Conservation (phyloP, 331 rosid species). For the Malus hybrid region DNA sequence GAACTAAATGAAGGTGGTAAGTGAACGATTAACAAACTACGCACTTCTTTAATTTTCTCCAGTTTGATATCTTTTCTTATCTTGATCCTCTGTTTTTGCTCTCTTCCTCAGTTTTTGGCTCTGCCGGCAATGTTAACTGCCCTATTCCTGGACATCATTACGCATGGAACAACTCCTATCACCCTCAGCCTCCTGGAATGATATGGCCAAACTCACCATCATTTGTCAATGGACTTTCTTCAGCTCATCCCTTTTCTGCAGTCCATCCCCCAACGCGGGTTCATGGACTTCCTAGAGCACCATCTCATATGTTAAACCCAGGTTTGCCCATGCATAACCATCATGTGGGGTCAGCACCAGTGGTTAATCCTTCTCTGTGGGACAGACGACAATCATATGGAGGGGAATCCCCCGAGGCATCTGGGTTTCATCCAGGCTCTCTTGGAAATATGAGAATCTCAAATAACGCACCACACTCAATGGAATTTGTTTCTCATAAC, state of each 20-base stretch:
- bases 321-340: constrained; percentile 45
- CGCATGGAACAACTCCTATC: constrained; percentile 51
- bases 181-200: constrained; percentile 36
- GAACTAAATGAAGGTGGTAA: constrained; percentile 57
- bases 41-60: not conserved
- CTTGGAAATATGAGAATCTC: constrained; percentile 39
- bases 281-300: constrained; percentile 49
- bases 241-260: constrained; percentile 32
- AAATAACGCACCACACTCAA: constrained; percentile 30
- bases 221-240: constrained; percentile 37
- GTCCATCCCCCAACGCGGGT: constrained; percentile 30
- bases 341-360: constrained; percentile 50
- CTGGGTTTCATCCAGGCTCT: constrained; percentile 45
- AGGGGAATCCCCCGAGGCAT: constrained; percentile 42
- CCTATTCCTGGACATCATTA: constrained; percentile 44
- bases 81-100: not conserved
- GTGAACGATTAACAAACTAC: not conserved
- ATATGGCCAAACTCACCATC: constrained; percentile 58
- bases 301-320: constrained; percentile 50
- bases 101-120: constrained; percentile 37
- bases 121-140: constrained; percentile 33
- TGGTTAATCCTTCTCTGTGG: constrained; percentile 42
- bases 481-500: constrained; percentile 47
- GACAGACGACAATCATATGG: constrained; percentile 49
- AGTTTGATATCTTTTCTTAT: not conserved